Percentiles rank a stretch among this genome's conserved stretches.
Evolutionary conservation across 352 stramenopile genomes (phyloP).

Genomic region (Phytophthora palmivora): DNA sequence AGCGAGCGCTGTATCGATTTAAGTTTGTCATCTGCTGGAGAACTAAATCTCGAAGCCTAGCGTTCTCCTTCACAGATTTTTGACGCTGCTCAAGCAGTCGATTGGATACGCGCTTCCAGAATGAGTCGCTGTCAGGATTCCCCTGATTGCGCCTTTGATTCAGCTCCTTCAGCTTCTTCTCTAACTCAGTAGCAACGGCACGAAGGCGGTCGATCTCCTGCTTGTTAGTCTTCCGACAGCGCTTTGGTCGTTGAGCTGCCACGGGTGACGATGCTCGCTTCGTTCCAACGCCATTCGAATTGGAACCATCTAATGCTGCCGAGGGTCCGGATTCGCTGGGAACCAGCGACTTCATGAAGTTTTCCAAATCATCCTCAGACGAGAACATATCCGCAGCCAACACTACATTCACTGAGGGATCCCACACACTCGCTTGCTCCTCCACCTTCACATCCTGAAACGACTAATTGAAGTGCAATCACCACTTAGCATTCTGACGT

Average conservation of each 20-base stretch:
- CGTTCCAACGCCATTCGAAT: background rate
- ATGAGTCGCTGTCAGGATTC: conserved; percentile 35
- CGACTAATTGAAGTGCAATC: background rate
- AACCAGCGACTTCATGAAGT: conserved; percentile 19
- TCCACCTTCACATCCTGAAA: conserved; percentile 15
- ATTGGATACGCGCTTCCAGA: conserved; percentile 55
- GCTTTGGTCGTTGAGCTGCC: conserved; percentile 24
- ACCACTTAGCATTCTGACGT: background rate
- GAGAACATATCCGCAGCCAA: conserved; percentile 20
- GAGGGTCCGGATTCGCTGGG: background rate
- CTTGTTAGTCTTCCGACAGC: conserved; percentile 47
- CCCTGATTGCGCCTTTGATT: conserved; percentile 32
- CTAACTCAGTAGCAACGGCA: conserved; percentile 39
- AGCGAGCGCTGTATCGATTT: conserved; percentile 38
- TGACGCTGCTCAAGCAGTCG: conserved; percentile 48
- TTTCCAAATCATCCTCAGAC: conserved; percentile 18
- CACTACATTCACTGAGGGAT: conserved; percentile 10
- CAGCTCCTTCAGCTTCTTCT: too few species aligned
- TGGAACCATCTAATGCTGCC: background rate
- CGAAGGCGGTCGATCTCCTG: conserved; percentile 55
- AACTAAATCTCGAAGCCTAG: conserved; percentile 49
- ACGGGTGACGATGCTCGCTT: conserved; percentile 5
- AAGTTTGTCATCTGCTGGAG: conserved; percentile 35
- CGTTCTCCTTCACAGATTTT: conserved; percentile 50
- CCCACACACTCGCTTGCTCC: conserved; percentile 6